A percentile compares a stretch with the other conserved stretches of the same genome.
Evolutionary conservation across 768 basidiomycete species (phyloP).

Genomic region (Mycena vulgaris): DNA sequence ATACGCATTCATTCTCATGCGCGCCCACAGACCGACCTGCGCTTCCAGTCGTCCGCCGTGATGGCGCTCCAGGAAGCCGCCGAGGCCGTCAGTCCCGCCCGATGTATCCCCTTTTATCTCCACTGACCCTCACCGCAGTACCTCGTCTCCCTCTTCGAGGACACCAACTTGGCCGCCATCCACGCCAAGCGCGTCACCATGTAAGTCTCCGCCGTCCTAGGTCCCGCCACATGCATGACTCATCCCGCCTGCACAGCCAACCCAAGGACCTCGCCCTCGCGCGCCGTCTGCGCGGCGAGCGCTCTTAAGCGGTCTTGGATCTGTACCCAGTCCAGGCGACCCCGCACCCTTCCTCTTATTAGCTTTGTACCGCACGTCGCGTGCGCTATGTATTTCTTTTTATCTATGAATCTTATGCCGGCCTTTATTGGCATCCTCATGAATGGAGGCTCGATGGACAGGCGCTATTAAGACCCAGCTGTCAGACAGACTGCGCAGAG

Average conservation of each 20-base stretch:
- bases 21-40: slow-evolving; percentile 79
- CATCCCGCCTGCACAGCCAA: slow-evolving; percentile 63
- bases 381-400: slow-evolving; percentile 1
- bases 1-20: neutral
- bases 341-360: neutral
- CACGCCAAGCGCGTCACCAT: slow-evolving; percentile 80
- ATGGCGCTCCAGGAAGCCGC: slow-evolving; percentile 95
- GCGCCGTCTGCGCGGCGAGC: slow-evolving; percentile 88
- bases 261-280: slow-evolving; percentile 93
- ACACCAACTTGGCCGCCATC: slow-evolving; percentile 93
- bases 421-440: too few relatives aligned
- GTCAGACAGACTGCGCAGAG: too few relatives aligned
- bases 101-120: too few relatives aligned
- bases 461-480: too few relatives aligned
- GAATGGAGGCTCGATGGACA: too few relatives aligned
- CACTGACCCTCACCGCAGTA: slow-evolving; percentile 50
- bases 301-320: slow-evolving; percentile 65
- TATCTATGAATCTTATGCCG: neutral
- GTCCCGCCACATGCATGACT: slow-evolving; percentile 39
- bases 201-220: slow-evolving; percentile 25
- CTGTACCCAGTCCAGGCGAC: too few relatives aligned
- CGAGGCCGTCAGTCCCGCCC: slow-evolving; percentile 63
- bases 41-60: slow-evolving; percentile 96
- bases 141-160: slow-evolving; percentile 89
- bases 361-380: slow-evolving; percentile 12